Conservation (phyloP, 495 filamentous ascomycete genomes). For the Patellaria atrata region DNA sequence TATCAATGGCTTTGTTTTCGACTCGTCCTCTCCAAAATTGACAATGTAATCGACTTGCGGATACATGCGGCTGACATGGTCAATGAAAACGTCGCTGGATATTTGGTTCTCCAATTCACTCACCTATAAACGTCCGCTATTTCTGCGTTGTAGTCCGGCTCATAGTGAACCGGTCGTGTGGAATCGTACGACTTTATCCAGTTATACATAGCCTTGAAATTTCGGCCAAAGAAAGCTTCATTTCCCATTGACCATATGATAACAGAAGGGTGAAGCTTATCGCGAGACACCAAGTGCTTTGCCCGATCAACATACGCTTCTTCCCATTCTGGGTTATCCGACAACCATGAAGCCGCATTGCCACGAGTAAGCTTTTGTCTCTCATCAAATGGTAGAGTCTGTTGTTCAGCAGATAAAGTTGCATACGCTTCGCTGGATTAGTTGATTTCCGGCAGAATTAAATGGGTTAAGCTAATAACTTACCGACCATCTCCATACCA, state of each 20-base stretch:
- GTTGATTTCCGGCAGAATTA: no score
- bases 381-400: slow-evolving; percentile 34
- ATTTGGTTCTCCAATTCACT: slow-evolving; percentile 47
- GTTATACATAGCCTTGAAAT: slow-evolving; percentile 48
- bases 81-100: slow-evolving; percentile 33
- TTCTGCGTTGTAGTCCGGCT: slow-evolving; percentile 42
- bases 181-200: slow-evolving; percentile 42
- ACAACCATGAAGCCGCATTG: slow-evolving; percentile 40
- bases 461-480: no score
- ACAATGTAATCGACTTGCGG: slow-evolving; percentile 37
- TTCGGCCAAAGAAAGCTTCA: slow-evolving; percentile 52
- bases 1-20: slow-evolving; percentile 40
- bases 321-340: slow-evolving; percentile 49
- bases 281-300: slow-evolving; percentile 45
- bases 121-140: slow-evolving; percentile 50
- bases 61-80: slow-evolving; percentile 49
- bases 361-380: slow-evolving; percentile 39
- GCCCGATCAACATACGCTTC: slow-evolving; percentile 52
- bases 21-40: slow-evolving; percentile 29
- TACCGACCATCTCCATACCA: slow-evolving; percentile 36
- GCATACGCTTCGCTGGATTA: no score
- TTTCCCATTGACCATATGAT: slow-evolving; percentile 62
- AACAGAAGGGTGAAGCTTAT: slow-evolving; percentile 50
- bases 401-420: slow-evolving; percentile 31
- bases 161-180: slow-evolving; percentile 49